These are phyloP conservation scores for Leptosphaerulina australis DNA, from an alignment of 2,329 filamentous ascomycete species.

Conservation along the genomic window DNA sequence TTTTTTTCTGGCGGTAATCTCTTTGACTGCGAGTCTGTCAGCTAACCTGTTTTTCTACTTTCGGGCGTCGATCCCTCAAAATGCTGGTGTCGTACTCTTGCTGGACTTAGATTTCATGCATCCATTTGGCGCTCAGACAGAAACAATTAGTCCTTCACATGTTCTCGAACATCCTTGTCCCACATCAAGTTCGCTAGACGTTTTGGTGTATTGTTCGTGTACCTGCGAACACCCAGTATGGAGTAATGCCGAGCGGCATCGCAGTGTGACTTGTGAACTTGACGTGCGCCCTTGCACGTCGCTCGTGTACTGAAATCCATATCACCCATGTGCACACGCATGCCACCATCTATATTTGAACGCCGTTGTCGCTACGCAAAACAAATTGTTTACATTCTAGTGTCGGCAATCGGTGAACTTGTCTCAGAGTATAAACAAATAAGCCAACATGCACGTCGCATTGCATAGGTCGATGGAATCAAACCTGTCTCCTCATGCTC, in stretches of 20 bases:
- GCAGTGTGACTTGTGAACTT: slow-evolving; percentile 1
- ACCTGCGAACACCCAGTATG: background rate
- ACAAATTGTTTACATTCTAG: slow-evolving; percentile 14
- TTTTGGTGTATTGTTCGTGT: background rate
- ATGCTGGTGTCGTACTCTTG: slow-evolving; percentile 7
- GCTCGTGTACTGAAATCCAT: slow-evolving; percentile 16
- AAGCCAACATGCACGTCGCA: slow-evolving; percentile 3
- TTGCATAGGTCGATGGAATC: background rate
- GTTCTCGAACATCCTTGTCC: background rate
- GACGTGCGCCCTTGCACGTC: slow-evolving; percentile 13
- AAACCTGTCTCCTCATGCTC: slow-evolving; percentile 2
- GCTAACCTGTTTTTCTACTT: slow-evolving; percentile 8
- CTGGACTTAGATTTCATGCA: slow-evolving; percentile 16
- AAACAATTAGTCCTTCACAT: slow-evolving; percentile 15
- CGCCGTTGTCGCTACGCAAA: slow-evolving; percentile 9
- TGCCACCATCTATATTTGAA: slow-evolving; percentile 8
- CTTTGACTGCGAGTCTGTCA: slow-evolving; percentile 12
- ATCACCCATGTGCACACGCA: slow-evolving; percentile 15
- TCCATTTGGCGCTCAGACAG: slow-evolving; percentile 19
- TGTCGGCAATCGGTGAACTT: background rate
- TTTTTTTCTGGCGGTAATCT: slow-evolving; percentile 12
- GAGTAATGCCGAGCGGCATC: background rate
- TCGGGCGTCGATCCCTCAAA: slow-evolving; percentile 9
- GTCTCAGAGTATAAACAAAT: slow-evolving; percentile 7
- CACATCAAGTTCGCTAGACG: too few relatives aligned